Evolutionary conservation across 2,329 filamentous ascomycete species (phyloP).

Genomic region (Talaromyces pinophilus): DNA sequence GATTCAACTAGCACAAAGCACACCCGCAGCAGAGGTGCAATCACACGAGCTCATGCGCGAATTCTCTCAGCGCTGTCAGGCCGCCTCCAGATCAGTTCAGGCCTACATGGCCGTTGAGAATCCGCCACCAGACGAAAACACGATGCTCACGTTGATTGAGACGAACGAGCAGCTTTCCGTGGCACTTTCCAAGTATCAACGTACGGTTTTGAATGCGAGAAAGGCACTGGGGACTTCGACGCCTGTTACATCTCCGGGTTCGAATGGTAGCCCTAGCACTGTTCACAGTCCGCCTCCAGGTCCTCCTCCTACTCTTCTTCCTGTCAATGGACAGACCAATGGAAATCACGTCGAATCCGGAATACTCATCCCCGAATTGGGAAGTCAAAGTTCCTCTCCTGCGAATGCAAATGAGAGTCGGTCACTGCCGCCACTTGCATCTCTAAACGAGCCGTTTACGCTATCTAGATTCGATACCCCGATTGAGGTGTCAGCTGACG

Average conservation of each 20-base stretch:
- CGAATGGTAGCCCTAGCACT: neutral
- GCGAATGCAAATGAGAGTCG: slow-evolving; percentile 1
- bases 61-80: slow-evolving; percentile 82
- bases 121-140: slow-evolving; percentile 85
- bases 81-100: slow-evolving; percentile 79
- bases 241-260: neutral
- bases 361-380: neutral
- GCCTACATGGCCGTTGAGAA: slow-evolving; percentile 78
- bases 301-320: slow-evolving; percentile 2
- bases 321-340: slow-evolving; percentile 9
- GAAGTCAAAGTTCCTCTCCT: slow-evolving; percentile 20
- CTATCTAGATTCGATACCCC: slow-evolving; percentile 22
- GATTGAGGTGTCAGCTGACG: slow-evolving; percentile 18
- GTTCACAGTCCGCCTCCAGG: neutral
- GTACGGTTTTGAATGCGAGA: slow-evolving; percentile 66
- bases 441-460: slow-evolving; percentile 11
- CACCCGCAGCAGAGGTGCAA: slow-evolving; percentile 72
- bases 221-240: slow-evolving; percentile 34
- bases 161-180: slow-evolving; percentile 88
- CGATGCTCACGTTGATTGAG: slow-evolving; percentile 89
- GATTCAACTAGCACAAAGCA: slow-evolving; percentile 87
- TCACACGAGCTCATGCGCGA: slow-evolving; percentile 88
- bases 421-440: neutral
- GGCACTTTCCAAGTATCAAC: slow-evolving; percentile 79
- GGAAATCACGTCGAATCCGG: neutral